Percentiles rank a stretch among this genome's conserved stretches.
phyloP scores from a whole-genome alignment of 768 basidiomycete species.

The Termitomyces bulborhizus region DNA sequence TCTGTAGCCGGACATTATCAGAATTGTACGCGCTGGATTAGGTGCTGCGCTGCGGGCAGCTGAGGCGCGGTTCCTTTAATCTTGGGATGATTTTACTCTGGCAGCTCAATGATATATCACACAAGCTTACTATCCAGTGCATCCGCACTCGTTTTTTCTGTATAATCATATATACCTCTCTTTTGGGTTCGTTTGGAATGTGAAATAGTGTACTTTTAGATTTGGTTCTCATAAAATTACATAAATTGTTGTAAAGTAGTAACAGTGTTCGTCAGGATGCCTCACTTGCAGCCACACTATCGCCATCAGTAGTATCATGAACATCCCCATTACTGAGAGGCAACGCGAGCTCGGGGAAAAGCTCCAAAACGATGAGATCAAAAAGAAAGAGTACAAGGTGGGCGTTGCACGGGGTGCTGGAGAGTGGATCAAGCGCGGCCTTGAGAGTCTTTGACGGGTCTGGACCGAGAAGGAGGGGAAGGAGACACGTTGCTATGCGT shows the following conservation, averaged over 20 bases:
- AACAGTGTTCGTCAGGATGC: neutral
- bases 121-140: too few relatives aligned
- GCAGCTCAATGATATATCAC: too few relatives aligned
- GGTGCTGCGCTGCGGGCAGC: neutral
- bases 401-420: slow-evolving; percentile 63
- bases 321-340: neutral
- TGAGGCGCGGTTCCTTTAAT: neutral
- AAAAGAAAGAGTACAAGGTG: slow-evolving; percentile 72
- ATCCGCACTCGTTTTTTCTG: too few relatives aligned
- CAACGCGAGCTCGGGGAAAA: slow-evolving; percentile 72
- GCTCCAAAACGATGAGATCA: slow-evolving; percentile 59
- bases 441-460: slow-evolving; percentile 42
- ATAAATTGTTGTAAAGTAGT: neutral
- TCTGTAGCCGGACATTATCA: neutral
- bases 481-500: slow-evolving; percentile 28
- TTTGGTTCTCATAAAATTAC: too few relatives aligned
- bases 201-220: too few relatives aligned
- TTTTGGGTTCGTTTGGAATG: too few relatives aligned
- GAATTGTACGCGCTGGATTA: neutral
- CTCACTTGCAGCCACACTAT: neutral
- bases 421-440: slow-evolving; percentile 54
- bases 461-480: slow-evolving; percentile 51
- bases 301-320: neutral
- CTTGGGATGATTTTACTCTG: too few relatives aligned
- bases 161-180: too few relatives aligned